Evolutionary conservation across 768 basidiomycete genomes (phyloP).

Genomic region (Agrocybe praecox): DNA sequence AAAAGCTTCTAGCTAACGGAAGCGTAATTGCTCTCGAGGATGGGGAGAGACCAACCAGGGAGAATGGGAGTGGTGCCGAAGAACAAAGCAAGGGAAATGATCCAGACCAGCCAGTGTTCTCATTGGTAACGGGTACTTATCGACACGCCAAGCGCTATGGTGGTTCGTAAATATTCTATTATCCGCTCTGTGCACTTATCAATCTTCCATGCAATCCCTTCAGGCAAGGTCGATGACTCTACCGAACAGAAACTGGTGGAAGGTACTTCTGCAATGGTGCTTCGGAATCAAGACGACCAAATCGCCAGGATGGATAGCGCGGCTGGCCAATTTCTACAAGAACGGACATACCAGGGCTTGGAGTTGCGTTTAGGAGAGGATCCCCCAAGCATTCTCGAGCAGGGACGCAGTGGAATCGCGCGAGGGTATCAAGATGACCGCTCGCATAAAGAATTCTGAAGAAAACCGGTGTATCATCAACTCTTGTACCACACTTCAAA

Average conservation of each 20-base stretch:
- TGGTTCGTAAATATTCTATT: slow-evolving; percentile 14
- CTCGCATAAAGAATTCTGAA: slow-evolving; percentile 11
- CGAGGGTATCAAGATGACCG: slow-evolving; percentile 76
- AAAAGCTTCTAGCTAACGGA: slow-evolving; percentile 48
- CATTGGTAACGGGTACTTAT: slow-evolving; percentile 84
- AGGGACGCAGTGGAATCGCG: slow-evolving; percentile 89
- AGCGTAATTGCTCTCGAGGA: slow-evolving; percentile 13
- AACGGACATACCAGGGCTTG: slow-evolving; percentile 78
- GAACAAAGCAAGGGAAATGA: slow-evolving; percentile 39
- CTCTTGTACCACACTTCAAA: neutral
- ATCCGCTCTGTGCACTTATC: neutral
- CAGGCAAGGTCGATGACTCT: neutral
- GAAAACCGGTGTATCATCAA: neutral
- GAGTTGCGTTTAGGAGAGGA: slow-evolving; percentile 80
- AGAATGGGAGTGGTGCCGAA: slow-evolving; percentile 34
- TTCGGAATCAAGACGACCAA: slow-evolving; percentile 66
- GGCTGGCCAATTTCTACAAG: slow-evolving; percentile 76
- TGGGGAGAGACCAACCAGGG: slow-evolving; percentile 14
- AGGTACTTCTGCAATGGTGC: slow-evolving; percentile 44
- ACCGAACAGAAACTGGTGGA: slow-evolving; percentile 11
- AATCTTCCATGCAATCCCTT: neutral
- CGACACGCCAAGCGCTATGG: slow-evolving; percentile 75
- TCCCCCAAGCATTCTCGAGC: slow-evolving; percentile 78
- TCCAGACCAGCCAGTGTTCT: slow-evolving; percentile 78
- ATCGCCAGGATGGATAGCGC: slow-evolving; percentile 68